Evolutionary conservation across 169 alveolate species (phyloP).

Genomic region (Prorocentrum cordatum): DNA sequence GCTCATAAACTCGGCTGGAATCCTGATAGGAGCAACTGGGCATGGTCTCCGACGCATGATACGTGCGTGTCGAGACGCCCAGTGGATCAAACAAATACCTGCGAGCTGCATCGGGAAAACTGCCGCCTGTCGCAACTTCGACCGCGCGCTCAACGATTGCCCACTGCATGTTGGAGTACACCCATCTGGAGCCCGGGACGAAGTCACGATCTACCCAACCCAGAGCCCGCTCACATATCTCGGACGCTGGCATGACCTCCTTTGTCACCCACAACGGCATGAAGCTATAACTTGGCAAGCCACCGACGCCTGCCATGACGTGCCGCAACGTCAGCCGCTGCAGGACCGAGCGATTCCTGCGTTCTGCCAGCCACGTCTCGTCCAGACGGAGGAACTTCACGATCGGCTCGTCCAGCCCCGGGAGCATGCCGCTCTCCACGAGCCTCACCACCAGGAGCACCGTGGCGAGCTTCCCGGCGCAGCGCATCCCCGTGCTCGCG

Average conservation of each 20-base stretch:
- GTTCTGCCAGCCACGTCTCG: not conserved
- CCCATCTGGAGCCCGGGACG: constrained; percentile 1
- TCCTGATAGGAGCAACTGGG: not conserved
- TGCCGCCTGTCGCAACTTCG: not conserved
- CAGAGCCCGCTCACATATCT: not conserved
- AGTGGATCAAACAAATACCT: not conserved
- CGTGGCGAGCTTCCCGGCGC: constrained; percentile 2
- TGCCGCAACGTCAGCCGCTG: constrained; percentile 6
- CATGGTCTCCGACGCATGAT: not conserved
- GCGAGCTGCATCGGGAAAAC: not conserved
- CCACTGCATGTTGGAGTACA: constrained; percentile 8
- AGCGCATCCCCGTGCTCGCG: too few species aligned
- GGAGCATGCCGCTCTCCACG: not conserved
- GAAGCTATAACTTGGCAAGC: too few species aligned
- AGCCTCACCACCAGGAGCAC: not conserved
- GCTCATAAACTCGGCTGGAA: too few species aligned
- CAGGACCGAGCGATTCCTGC: not conserved
- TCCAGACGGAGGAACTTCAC: not conserved
- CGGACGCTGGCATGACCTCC: not conserved
- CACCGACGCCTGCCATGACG: constrained; percentile 7
- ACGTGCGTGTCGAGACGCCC: not conserved
- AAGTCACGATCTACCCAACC: not conserved
- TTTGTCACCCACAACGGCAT: constrained; percentile 1
- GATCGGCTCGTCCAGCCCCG: not conserved
- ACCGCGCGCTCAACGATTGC: not conserved